Evolutionary conservation across 164 flowering plant species (phyloP), one percentile per base, ranked within the genome.

Genomic region (Vitis rotundifolia): DNA sequence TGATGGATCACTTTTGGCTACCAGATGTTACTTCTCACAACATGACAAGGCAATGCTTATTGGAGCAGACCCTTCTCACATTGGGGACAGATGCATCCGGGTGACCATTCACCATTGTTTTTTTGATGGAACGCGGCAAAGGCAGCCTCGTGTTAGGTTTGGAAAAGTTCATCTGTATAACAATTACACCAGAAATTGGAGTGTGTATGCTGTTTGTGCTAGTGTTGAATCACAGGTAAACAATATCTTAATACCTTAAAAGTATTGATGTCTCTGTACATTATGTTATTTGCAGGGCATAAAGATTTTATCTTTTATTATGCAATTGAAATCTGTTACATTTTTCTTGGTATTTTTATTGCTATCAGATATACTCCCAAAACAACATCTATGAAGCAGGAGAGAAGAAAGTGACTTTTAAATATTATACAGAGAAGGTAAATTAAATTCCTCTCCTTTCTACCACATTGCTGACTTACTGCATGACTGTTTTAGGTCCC

Each of bases 331-430:
- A 6, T 55, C 59, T 55, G 22, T 56, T 22, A 13, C 6, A 49
- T 49, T 0, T 66, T 2, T 49, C 15, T 49, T 52, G 26, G 8
- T 11, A 22, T 12, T 22, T 61, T 61, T 63, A 10, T 10, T 58
- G 22, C 14, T 65, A 31, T 61, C 84, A 90, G 95, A 85, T 88
- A 76, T 84, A 70, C 66, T 90, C 95, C 2, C 88, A 90, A 66
- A 84, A 88, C 85, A 91, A 93, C 61, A 88, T 91, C 57, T 93
- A 91, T 76, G 97, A 93, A 86, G 97, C 91, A 14, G 98, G 94
- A 63, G 69, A 86, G 68, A 89, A 89, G 88, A 89, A 89, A 68
- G 77, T 70, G 63, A 82, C 88, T 53, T 88, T 93, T 59, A 83
- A 85, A 58, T 87, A 84, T 74, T 59, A 72, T 60, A 63, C 87